Percentiles rank a stretch among this genome's conserved stretches.
Evolutionary conservation across 306 rosid genomes (phyloP).

Genomic region (Rosa multiflora): DNA sequence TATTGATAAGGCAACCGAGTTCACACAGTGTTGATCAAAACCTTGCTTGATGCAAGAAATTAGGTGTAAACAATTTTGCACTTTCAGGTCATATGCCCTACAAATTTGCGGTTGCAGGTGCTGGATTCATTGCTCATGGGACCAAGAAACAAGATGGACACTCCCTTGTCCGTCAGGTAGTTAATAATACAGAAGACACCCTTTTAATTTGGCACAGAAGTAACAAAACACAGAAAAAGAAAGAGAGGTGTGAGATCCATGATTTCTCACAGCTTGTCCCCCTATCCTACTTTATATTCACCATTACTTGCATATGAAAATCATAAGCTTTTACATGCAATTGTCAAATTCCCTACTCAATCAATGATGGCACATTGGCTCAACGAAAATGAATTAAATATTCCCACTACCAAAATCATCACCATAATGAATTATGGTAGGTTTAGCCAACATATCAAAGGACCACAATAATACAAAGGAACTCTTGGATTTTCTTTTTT

Average conservation of each 20-base stretch:
- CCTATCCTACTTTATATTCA: background rate
- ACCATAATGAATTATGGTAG: conserved; percentile 31
- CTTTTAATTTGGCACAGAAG: background rate
- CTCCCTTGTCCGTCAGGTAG: background rate
- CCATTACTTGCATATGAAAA: background rate
- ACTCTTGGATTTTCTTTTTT: background rate
- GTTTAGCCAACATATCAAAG: conserved; percentile 9
- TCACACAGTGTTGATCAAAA: background rate
- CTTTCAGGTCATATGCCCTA: background rate
- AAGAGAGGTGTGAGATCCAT: background rate
- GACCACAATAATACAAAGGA: background rate
- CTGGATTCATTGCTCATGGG: background rate
- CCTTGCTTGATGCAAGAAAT: background rate
- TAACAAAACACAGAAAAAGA: background rate
- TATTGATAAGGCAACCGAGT: too few relatives aligned
- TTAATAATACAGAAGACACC: conserved; percentile 4
- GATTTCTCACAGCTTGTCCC: background rate
- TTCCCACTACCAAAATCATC: conserved; percentile 33
- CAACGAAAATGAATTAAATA: conserved; percentile 17
- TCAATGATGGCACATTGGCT: conserved; percentile 27
- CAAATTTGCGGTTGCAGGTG: background rate
- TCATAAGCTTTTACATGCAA: conserved; percentile 26
- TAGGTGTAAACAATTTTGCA: background rate
- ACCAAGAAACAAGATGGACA: conserved; percentile 1
- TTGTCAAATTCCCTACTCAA: conserved; percentile 16